phyloP scores from a whole-genome alignment of 2,329 filamentous ascomycete species.

The Oidium heveae region DNA sequence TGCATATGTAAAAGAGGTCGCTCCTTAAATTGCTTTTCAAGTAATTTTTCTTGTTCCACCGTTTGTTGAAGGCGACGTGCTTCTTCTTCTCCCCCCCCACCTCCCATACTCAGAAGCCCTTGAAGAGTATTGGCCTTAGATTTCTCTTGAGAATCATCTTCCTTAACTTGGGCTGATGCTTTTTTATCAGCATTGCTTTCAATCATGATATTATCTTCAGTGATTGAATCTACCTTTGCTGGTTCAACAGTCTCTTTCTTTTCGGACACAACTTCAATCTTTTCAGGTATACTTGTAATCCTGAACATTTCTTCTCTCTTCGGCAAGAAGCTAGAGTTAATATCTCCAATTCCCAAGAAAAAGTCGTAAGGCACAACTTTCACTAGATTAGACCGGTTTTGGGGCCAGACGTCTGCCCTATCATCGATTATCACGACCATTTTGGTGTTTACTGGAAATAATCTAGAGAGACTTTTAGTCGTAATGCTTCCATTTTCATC shows the following conservation, averaged over 20 bases:
- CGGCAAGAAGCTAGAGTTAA: slow-evolving; percentile 90
- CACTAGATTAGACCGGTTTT: slow-evolving; percentile 76
- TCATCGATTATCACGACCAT: slow-evolving; percentile 99
- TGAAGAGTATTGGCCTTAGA: slow-evolving; percentile 27
- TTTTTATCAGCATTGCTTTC: neutral
- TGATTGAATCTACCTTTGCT: slow-evolving; percentile 16
- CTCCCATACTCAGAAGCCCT: slow-evolving; percentile 52
- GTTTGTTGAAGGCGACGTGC: slow-evolving; percentile 47
- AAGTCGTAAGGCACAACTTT: slow-evolving; percentile 93
- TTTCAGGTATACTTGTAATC: slow-evolving; percentile 6
- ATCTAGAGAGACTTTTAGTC: slow-evolving; percentile 64
- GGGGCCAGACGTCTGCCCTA: slow-evolving; percentile 79
- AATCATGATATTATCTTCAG: neutral
- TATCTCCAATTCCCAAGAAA: slow-evolving; percentile 93
- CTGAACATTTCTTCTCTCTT: slow-evolving; percentile 34
- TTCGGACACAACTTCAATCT: slow-evolving; percentile 4
- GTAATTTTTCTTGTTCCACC: slow-evolving; percentile 62
- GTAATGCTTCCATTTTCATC: slow-evolving; percentile 91
- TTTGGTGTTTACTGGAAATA: slow-evolving; percentile 91
- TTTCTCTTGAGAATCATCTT: slow-evolving; percentile 1
- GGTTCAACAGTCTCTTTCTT: slow-evolving; percentile 2
- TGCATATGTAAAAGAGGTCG: slow-evolving; percentile 80
- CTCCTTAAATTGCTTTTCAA: slow-evolving; percentile 74
- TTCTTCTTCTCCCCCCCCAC: slow-evolving; percentile 31
- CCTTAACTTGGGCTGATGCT: neutral